Evolutionary conservation across 169 alveolate species (phyloP), one percentile per base, ranked within the genome.

Genomic region (Eimeria acervulina): DNA sequence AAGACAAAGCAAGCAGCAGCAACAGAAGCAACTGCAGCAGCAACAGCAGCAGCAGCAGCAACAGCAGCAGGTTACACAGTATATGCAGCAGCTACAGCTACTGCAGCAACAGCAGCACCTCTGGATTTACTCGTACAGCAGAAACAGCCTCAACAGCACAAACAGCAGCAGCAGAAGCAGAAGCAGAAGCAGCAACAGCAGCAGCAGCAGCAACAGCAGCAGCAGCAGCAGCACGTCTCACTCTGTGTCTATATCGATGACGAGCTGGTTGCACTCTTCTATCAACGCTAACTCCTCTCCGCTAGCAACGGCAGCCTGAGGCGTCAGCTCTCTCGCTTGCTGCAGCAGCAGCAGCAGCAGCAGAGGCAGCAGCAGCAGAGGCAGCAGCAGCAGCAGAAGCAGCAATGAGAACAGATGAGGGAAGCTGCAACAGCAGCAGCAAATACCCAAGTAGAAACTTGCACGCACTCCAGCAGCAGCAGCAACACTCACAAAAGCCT

Each of bases 261-360:
- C 38, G 47, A 95, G 55, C 70, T 97, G 95, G 88, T 97, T 97
- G 91, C 98, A 98, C 44, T 97, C 96, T 84, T 97, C 98, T 17
- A 98, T 97, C 66, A 97, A 92, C 44, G 96, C 44, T 21, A 96
- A 95, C 51, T 97, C 99, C 42, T 55, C 92, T 5, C 40, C 85
- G n/a, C 51, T 38, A 74, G 85, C 85, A 74, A 33, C 55, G 19
- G 55, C 85, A 74, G 85, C 85, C 55, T 47, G 55, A 47, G 38
- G 51, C 8, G 38, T 28, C 47, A 74, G 85, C 85, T 47, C 55
- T 12, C 55, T 47, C 12, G 55, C 55, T 47, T 47, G 55, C 55
- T 47, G 55, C 55, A 47, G 38, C 28, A 23, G 52, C 55, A 28
- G 23, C 40, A 36, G 51, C 51, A 52, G 92, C 76, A 83, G 19